phyloP scores from a whole-genome alignment of 2,329 filamentous ascomycete species.

The Waltergamsia citrina region DNA sequence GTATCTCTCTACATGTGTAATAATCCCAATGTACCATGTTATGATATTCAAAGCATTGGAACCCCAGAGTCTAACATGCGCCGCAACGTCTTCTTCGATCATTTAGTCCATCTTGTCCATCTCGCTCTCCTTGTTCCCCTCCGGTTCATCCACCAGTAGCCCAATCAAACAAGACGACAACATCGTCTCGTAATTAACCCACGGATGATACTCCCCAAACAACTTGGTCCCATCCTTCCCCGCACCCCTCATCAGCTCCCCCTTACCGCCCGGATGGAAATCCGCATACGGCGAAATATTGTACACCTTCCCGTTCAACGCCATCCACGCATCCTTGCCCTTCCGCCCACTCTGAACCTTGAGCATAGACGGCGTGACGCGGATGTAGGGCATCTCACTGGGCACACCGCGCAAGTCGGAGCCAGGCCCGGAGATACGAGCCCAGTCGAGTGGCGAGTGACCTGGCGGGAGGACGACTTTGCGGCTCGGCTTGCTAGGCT shows the following conservation, averaged over 20 bases:
- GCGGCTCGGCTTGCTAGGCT: conserved; percentile 46
- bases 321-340: conserved; percentile 84
- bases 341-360: conserved; percentile 71
- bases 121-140: conserved; percentile 25
- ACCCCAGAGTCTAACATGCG: not conserved
- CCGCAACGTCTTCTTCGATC: not conserved
- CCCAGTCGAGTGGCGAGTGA: conserved; percentile 95
- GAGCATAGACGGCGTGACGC: conserved; percentile 76
- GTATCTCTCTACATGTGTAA: conserved; percentile 18
- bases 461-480: conserved; percentile 82
- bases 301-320: conserved; percentile 82
- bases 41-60: not conserved
- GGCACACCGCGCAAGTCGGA: conserved; percentile 59
- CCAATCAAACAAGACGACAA: conserved; percentile 53
- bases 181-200: conserved; percentile 68
- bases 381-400: conserved; percentile 44
- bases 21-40: too few species aligned
- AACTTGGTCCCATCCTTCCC: conserved; percentile 52
- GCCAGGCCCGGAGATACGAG: conserved; percentile 57
- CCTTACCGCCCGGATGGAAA: conserved; percentile 82
- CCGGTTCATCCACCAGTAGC: conserved; percentile 48
- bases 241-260: conserved; percentile 58
- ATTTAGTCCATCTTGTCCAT: conserved; percentile 51
- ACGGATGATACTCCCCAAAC: conserved; percentile 59
- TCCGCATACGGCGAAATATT: conserved; percentile 84